A percentile compares a stretch with the other conserved stretches of the same genome.
phyloP scores from a whole-genome alignment of 495 filamentous ascomycete species.

The Xylaria nigripes region DNA sequence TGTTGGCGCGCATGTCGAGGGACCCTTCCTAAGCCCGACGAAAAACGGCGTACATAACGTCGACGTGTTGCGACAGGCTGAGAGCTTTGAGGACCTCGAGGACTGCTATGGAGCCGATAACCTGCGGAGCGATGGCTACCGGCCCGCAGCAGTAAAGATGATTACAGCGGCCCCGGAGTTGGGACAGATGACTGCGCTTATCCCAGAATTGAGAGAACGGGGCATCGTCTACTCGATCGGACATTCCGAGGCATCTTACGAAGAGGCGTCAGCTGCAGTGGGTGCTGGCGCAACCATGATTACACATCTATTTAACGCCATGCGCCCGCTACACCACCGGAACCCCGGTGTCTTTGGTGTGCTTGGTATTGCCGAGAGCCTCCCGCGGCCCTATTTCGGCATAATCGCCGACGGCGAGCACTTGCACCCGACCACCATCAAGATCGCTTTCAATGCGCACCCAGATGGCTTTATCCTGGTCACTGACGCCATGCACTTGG shows the following conservation, averaged over 20 bases:
- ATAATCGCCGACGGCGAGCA: conserved; percentile 62
- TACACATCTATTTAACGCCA: conserved; percentile 86
- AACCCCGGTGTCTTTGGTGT: conserved; percentile 79
- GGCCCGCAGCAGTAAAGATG: conserved; percentile 50
- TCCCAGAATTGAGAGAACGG: conserved; percentile 49
- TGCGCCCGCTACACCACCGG: conserved; percentile 76
- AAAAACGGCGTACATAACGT: conserved; percentile 68
- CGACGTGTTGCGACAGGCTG: conserved; percentile 50
- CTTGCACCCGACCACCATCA: conserved; percentile 54
- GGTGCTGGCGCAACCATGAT: conserved; percentile 70
- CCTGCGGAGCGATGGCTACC: conserved; percentile 31
- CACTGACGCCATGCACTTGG: conserved; percentile 58
- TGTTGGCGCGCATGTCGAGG: conserved; percentile 77
- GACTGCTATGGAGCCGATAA: conserved; percentile 63
- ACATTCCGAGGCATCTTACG: conserved; percentile 75
- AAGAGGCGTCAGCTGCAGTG: conserved; percentile 59
- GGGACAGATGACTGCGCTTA: conserved; percentile 51
- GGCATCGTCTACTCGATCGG: conserved; percentile 67
- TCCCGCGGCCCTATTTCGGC: conserved; percentile 52
- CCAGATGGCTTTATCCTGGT: conserved; percentile 57
- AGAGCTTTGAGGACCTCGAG: conserved; percentile 50
- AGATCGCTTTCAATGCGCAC: conserved; percentile 55
- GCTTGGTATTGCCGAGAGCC: conserved; percentile 42
- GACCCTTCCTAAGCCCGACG: conserved; percentile 65
- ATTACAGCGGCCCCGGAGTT: conserved; percentile 78